Conservation (phyloP, 1,284 basidiomycete species). For the Cryptococcus sp. region DNA sequence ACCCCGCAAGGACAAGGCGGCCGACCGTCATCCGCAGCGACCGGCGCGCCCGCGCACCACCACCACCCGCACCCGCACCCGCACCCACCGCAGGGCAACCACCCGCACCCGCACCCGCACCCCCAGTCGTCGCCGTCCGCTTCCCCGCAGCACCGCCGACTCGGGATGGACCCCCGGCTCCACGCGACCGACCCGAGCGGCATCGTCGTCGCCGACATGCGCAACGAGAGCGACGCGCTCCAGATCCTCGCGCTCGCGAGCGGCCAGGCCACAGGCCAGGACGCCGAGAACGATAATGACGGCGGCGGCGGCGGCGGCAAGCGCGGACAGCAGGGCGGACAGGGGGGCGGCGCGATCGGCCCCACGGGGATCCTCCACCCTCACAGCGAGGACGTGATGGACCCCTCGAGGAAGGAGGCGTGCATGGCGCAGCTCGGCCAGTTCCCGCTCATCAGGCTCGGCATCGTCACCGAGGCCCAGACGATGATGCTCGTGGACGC, state of each 20-base stretch:
- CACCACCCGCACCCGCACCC: no score
- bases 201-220: constrained; percentile 49
- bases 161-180: constrained; percentile 36
- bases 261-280: constrained; percentile 19
- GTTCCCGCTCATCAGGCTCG: constrained; percentile 50
- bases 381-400: no score
- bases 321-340: neutral
- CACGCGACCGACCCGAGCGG: constrained; percentile 40
- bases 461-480: constrained; percentile 41
- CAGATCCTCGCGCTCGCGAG: constrained; percentile 48
- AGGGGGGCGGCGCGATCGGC: neutral
- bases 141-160: constrained; percentile 31
- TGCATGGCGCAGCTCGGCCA: constrained; percentile 21
- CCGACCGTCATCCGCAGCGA: neutral
- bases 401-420: neutral
- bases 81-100: neutral
- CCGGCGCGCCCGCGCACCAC: neutral
- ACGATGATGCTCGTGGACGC: constrained; percentile 39
- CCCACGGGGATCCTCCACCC: neutral
- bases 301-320: neutral
- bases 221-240: constrained; percentile 50
- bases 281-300: constrained; percentile 5
- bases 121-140: constrained; percentile 6
- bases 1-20: constrained; percentile 3
- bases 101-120: neutral